Evolutionary conservation across 2,329 filamentous ascomycete genomes (phyloP).

Genomic region (Cladosporium colombiae): DNA sequence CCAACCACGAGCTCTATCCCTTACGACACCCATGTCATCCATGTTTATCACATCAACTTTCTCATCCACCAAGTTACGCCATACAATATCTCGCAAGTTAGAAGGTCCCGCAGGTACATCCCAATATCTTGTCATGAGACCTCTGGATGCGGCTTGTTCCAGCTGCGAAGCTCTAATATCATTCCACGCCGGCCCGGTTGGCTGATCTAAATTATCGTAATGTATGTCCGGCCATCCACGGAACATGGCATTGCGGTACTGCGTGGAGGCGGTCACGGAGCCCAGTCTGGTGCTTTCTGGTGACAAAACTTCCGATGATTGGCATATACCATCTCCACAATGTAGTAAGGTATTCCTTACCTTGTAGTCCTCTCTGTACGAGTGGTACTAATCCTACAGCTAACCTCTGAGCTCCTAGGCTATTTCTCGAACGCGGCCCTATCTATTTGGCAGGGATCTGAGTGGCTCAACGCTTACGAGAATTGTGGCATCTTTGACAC

Average conservation of each 20-base stretch:
- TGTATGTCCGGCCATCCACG: not conserved
- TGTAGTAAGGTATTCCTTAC: too few relatives aligned
- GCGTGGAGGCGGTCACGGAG: conserved; percentile 7
- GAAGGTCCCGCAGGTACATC: conserved; percentile 60
- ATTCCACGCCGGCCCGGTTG: not conserved
- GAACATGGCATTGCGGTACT: conserved; percentile 5
- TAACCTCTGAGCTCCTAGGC: too few relatives aligned
- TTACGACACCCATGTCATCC: conserved; percentile 56
- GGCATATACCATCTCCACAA: too few relatives aligned
- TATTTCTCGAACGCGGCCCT: too few relatives aligned
- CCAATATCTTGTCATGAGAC: conserved; percentile 63
- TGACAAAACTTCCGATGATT: too few relatives aligned
- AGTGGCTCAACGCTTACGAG: too few relatives aligned
- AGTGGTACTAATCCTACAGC: too few relatives aligned
- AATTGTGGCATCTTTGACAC: too few relatives aligned
- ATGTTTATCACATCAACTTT: conserved; percentile 64
- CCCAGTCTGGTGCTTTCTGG: too few relatives aligned
- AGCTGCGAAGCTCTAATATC: conserved; percentile 1
- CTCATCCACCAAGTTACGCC: conserved; percentile 56
- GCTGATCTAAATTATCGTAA: not conserved
- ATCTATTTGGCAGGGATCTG: too few relatives aligned
- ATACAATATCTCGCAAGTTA: conserved; percentile 57
- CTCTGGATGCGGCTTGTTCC: conserved; percentile 37
- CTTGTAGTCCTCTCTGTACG: too few relatives aligned
- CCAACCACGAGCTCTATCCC: conserved; percentile 10